Evolutionary conservation across 2,329 filamentous ascomycete species (phyloP).

Genomic region (Talaromyces verruculosus): DNA sequence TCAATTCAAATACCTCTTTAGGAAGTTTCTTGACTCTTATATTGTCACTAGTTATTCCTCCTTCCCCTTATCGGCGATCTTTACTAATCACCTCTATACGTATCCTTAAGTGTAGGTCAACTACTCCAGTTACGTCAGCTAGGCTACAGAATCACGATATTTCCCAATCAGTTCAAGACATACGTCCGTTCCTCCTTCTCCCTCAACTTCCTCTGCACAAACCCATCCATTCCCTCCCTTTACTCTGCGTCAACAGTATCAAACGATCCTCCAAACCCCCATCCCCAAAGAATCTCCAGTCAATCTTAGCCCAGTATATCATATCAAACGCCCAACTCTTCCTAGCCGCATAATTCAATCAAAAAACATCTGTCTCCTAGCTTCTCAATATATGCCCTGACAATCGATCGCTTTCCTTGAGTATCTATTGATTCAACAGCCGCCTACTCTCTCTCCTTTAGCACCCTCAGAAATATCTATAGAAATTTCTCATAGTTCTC

Average conservation of each 20-base stretch:
- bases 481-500: conserved; percentile 37
- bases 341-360: conserved; percentile 25
- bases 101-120: not conserved
- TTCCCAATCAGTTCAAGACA: not conserved
- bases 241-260: conserved; percentile 25
- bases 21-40: not conserved
- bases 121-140: not conserved
- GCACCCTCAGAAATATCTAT: conserved; percentile 23
- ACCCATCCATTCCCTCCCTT: conserved; percentile 22
- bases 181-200: not conserved
- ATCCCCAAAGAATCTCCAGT: conserved; percentile 28
- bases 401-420: conserved; percentile 21
- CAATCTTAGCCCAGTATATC: conserved; percentile 30
- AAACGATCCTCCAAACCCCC: conserved; percentile 24
- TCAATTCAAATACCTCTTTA: not conserved
- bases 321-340: conserved; percentile 30
- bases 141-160: not conserved
- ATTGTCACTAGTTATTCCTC: not conserved
- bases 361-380: conserved; percentile 29
- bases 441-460: conserved; percentile 22
- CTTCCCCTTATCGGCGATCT: not conserved
- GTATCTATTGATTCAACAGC: conserved; percentile 14
- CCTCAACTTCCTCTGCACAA: conserved; percentile 25
- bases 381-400: conserved; percentile 25
- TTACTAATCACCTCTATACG: not conserved